Base-by-base conservation (phyloP, 306 rosid genomes). In the Hippophae gyantsensis region DNA sequence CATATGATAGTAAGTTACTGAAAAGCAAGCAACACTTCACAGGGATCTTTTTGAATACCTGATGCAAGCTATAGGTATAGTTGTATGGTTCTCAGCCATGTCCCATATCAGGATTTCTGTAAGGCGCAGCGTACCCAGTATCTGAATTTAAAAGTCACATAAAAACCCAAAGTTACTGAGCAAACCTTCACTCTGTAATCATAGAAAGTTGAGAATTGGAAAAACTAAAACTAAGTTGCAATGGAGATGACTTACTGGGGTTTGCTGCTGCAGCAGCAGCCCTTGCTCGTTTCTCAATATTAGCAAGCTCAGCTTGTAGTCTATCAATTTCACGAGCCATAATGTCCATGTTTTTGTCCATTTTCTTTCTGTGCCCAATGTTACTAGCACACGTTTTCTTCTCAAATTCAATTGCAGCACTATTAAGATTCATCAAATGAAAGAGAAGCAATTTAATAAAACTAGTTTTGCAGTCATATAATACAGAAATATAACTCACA, bases 371-470 rank as follows among this genome's bases (percentile, higher is more conserved):
- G 54, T 86, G 82, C 75, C 79, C 83, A 47, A 78, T 82, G 76
- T 92, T 87, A 58, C 61, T 72, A 58, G 76, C 72, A 41, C 78
- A 66, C 10, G 85, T 85, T 69, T 77, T 78, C 85, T 80, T 87
- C 76, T 92, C 96, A 13, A 52, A 72, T 23, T 92, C 95, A 72
- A 92, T 78, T 57, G 96, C 96, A 74, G 70, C 81, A 86, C 98
- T 92, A 72, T 8, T 14, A 52, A 54, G 10, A 8, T 50, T 11
- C 45, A 63, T 5, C 12, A 41, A 18, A 59, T 12, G 13, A 8
- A 42, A 46, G 44, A 46, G 32, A 42, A 7, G 10, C 23, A 18
- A 18, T 18, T 18, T 18, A 18, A 18, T 18, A 18, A 18, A 18
- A 18, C 23, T 18, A 18, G 23, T 18, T 18, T 18, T 18, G 23